These are phyloP conservation scores for Candida glucosophila DNA, from an alignment of 1,139 yeast species.

Conservation along the genomic window DNA sequence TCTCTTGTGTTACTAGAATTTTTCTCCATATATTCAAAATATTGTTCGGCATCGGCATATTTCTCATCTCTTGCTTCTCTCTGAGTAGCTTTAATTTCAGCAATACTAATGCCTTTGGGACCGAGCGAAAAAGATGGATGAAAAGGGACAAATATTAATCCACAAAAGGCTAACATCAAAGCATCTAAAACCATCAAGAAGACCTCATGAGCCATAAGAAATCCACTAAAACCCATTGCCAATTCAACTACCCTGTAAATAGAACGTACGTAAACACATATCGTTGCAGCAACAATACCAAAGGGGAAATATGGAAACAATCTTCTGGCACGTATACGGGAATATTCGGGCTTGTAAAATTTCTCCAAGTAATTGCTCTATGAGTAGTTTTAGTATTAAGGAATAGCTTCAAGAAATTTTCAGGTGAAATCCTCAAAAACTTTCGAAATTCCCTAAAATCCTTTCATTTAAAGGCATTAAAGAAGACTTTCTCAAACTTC, in stretches of 20 bases:
- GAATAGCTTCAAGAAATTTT: too few species aligned
- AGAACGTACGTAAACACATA: conserved; percentile 63
- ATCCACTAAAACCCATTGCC: conserved; percentile 70
- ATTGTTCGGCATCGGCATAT: conserved; percentile 1
- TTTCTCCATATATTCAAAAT: conserved; percentile 1
- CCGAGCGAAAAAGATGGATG: conserved; percentile 63
- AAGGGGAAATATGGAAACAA: conserved; percentile 42
- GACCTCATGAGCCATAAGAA: conserved; percentile 59
- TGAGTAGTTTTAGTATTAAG: too few species aligned
- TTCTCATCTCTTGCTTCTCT: conserved; percentile 6
- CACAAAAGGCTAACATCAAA: conserved; percentile 48
- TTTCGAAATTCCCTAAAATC: too few species aligned
- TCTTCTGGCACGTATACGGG: conserved; percentile 27
- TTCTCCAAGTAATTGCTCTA: conserved; percentile 18
- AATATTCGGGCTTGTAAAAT: conserved; percentile 32
- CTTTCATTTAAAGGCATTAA: too few species aligned
- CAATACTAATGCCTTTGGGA: conserved; percentile 17
- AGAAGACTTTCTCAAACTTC: too few species aligned
- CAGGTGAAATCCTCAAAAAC: too few species aligned
- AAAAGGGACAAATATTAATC: conserved; percentile 40
- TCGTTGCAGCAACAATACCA: conserved; percentile 44
- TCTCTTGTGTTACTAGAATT: neutral
- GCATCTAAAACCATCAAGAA: conserved; percentile 75
- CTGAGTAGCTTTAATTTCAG: conserved; percentile 26
- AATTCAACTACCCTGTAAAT: conserved; percentile 76